Evolutionary conservation across 2,329 filamentous ascomycete genomes (phyloP).

Genomic region (Curvularia spicifera): DNA sequence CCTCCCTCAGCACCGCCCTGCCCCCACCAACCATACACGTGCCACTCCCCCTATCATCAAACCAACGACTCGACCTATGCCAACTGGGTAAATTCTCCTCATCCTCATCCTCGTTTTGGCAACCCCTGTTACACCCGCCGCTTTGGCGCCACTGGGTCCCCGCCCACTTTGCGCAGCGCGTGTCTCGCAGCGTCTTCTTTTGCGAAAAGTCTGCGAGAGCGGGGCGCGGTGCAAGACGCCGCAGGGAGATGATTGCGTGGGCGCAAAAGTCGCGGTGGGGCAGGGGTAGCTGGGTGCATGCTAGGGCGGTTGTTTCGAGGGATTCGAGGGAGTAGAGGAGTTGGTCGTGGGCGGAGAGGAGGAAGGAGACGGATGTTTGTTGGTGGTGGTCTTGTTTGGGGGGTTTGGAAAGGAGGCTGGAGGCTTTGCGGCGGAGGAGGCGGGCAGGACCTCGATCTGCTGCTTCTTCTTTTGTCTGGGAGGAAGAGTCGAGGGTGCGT

Average conservation of each 20-base stretch:
- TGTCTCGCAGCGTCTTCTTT: conserved; percentile 20
- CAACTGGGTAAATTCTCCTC: conserved; percentile 41
- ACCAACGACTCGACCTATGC: conserved; percentile 43
- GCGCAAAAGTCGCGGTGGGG: conserved; percentile 42
- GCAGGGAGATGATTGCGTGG: conserved; percentile 40
- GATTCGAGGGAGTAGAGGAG: conserved; percentile 42
- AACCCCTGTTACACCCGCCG: conserved; percentile 42
- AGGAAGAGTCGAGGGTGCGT: conserved; percentile 1
- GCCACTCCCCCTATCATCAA: conserved; percentile 36
- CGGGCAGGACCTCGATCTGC: conserved; percentile 16
- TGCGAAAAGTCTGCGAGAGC: conserved; percentile 31
- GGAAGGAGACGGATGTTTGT: conserved; percentile 21
- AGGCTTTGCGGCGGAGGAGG: conserved; percentile 31
- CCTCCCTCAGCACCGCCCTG: conserved; percentile 16
- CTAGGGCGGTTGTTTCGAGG: conserved; percentile 42
- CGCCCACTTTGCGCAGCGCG: conserved; percentile 43
- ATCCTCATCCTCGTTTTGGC: conserved; percentile 45
- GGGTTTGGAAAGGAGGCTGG: conserved; percentile 11
- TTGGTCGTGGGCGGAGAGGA: conserved; percentile 28
- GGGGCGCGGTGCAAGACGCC: conserved; percentile 36
- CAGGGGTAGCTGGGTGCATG: conserved; percentile 33
- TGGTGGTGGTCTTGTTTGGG: not conserved
- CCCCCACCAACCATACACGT: conserved; percentile 43
- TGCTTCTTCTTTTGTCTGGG: conserved; percentile 8
- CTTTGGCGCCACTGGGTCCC: conserved; percentile 38